Evolutionary conservation across 257 asterid species (phyloP).

Genomic region (Solanum etuberosum): DNA sequence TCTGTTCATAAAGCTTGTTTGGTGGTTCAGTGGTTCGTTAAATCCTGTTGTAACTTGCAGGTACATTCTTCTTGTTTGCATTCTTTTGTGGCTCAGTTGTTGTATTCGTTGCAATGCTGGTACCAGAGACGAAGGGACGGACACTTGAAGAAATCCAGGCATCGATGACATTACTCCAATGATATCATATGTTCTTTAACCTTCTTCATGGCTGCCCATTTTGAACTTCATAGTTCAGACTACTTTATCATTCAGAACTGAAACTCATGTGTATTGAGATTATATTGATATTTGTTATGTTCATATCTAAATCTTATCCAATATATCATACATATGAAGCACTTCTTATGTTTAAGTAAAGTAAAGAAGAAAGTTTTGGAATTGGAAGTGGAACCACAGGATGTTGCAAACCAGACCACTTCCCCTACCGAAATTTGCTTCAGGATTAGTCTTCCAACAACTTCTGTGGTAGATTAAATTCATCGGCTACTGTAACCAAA

Average conservation of each 20-base stretch:
- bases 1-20: background rate
- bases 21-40: background rate
- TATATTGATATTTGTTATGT: background rate
- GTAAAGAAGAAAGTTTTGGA: too few relatives aligned
- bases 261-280: background rate
- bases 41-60: slow-evolving; percentile 11
- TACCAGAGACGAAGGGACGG: slow-evolving; percentile 85
- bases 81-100: slow-evolving; percentile 24
- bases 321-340: background rate
- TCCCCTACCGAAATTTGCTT: slow-evolving; percentile 37
- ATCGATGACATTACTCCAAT: slow-evolving; percentile 17
- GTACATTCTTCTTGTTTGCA: slow-evolving; percentile 37
- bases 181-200: background rate
- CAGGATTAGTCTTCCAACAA: slow-evolving; percentile 52
- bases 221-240: background rate
- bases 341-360: background rate
- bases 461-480: slow-evolving; percentile 19
- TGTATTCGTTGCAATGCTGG: slow-evolving; percentile 47
- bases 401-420: slow-evolving; percentile 40
- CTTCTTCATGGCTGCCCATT: background rate
- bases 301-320: background rate
- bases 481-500: slow-evolving; percentile 18
- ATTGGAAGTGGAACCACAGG: background rate
- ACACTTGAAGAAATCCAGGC: slow-evolving; percentile 64
- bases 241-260: background rate